A percentile compares a stretch with the other conserved stretches of the same genome.
Conservation (phyloP, 257 asterid species). For the Solanum lycopersicoides region DNA sequence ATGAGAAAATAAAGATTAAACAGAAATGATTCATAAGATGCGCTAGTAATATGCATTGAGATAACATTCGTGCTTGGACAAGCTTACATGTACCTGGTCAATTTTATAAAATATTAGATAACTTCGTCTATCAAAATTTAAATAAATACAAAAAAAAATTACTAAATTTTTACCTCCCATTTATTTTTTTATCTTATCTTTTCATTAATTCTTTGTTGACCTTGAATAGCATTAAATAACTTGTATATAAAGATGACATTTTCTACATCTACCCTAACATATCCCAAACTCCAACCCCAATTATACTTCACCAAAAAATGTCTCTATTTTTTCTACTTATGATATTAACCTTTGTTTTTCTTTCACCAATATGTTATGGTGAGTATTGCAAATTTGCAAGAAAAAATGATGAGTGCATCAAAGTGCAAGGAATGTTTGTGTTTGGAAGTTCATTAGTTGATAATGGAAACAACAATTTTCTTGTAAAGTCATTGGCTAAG, state of each 20-base stretch:
- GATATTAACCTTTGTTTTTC: neutral
- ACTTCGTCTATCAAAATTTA: neutral
- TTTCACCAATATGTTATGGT: neutral
- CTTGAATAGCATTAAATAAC: neutral
- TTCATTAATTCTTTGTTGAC: neutral
- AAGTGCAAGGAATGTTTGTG: constrained; percentile 55
- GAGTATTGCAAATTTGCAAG: neutral
- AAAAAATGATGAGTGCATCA: neutral
- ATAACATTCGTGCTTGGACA: too few species aligned
- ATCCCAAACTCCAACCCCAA: neutral
- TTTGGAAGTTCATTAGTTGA: constrained; percentile 85
- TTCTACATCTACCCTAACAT: neutral
- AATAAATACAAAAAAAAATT: neutral
- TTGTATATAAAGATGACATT: neutral
- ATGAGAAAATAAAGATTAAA: too few species aligned
- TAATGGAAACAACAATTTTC: constrained; percentile 72
- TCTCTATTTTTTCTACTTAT: neutral
- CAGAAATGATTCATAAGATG: too few species aligned
- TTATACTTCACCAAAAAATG: neutral
- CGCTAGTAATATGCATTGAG: too few species aligned
- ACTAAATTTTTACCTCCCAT: neutral
- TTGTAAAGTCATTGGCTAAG: constrained; percentile 37
- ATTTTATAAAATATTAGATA: too few species aligned
- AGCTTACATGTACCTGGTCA: too few species aligned
- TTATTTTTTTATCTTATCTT: neutral